phyloP scores from a whole-genome alignment of 1,139 yeast species.

The Scheffersomyces lignicola region DNA sequence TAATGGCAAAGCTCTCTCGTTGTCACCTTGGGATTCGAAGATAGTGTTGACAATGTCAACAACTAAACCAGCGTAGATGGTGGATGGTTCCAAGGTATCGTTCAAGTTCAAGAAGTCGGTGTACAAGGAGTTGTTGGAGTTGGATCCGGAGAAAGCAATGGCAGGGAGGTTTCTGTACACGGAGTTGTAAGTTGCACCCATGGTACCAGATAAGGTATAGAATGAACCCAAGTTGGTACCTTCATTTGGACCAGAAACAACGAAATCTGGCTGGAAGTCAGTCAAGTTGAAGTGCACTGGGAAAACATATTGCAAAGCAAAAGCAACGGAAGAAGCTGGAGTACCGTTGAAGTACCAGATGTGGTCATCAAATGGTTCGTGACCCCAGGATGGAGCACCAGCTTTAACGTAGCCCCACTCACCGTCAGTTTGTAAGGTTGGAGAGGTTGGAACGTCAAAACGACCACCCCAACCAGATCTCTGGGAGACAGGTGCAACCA shows the following conservation, averaged over 20 bases:
- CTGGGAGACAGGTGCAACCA: constrained; percentile 60
- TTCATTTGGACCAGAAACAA: constrained; percentile 50
- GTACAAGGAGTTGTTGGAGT: constrained; percentile 43
- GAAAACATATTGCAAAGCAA: constrained; percentile 42
- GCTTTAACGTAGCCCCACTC: constrained; percentile 41
- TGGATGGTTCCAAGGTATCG: constrained; percentile 33
- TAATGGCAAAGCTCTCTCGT: constrained; percentile 34
- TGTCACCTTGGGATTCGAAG: constrained; percentile 32
- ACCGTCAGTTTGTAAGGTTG: constrained; percentile 42
- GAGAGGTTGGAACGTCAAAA: constrained; percentile 45
- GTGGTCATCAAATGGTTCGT: constrained; percentile 41
- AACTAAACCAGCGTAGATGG: constrained; percentile 34
- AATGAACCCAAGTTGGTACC: constrained; percentile 39
- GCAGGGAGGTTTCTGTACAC: constrained; percentile 46
- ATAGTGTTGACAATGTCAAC: constrained; percentile 33
- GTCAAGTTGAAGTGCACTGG: constrained; percentile 39
- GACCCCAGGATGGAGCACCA: constrained; percentile 51
- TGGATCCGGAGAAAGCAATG: constrained; percentile 47
- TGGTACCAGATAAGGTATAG: constrained; percentile 45
- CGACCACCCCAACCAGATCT: constrained; percentile 62
- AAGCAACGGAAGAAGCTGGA: constrained; percentile 45
- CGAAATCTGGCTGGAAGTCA: constrained; percentile 33
- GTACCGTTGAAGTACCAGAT: constrained; percentile 54
- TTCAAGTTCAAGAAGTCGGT: constrained; percentile 34
- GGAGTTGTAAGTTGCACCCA: constrained; percentile 46